Evolutionary conservation across 441 rosid genomes (phyloP).

Genomic region (Aleurites moluccanus): DNA sequence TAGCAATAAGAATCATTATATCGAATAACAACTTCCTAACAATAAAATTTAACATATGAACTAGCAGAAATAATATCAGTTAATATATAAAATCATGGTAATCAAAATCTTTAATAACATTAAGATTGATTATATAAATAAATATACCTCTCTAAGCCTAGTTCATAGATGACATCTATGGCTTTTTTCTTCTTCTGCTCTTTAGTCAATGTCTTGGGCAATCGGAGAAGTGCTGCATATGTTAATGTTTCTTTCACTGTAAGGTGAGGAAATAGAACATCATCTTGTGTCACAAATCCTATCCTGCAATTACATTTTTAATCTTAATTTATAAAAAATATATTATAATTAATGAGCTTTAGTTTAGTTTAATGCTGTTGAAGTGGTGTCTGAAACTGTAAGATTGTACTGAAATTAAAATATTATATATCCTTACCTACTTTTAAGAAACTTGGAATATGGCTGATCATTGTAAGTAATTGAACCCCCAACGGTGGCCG

Average conservation of each 20-base stretch:
- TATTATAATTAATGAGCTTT: no score
- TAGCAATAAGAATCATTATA: background rate
- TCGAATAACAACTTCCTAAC: no score
- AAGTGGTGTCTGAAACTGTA: no score
- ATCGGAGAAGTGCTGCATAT: constrained; percentile 75
- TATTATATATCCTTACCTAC: constrained; percentile 51
- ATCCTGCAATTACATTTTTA: constrained; percentile 48
- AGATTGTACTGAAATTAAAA: background rate
- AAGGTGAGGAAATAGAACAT: constrained; percentile 93
- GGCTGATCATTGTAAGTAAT: constrained; percentile 79
- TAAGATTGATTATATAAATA: no score
- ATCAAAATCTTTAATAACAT: no score
- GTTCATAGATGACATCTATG: constrained; percentile 67
- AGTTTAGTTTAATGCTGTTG: no score
- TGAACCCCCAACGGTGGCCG: constrained; percentile 53
- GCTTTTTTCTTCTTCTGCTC: constrained; percentile 79
- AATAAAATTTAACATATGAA: no score
- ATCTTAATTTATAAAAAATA: no score
- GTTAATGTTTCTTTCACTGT: constrained; percentile 92
- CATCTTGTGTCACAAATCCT: constrained; percentile 98
- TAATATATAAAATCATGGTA: no score
- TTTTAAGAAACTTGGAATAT: constrained; percentile 76
- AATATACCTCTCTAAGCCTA: constrained; percentile 81
- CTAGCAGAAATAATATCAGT: no score
- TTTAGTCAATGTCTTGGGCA: constrained; percentile 66